phyloP scores from a whole-genome alignment of 1,284 basidiomycete species.

The Gastroboletus turbinatus region DNA sequence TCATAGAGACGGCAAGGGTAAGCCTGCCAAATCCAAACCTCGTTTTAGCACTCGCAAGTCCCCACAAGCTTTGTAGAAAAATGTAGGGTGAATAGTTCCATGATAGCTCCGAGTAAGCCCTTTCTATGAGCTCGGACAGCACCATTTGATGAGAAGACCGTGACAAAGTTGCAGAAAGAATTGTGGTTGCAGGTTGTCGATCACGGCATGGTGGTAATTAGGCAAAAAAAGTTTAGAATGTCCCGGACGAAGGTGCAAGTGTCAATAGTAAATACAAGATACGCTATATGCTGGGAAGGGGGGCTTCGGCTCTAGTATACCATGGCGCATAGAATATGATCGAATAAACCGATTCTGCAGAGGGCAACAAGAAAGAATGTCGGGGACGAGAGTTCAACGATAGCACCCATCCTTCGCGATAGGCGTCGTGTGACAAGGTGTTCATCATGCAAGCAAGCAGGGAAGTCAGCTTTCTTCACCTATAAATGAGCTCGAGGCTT shows the following conservation, averaged over 20 bases:
- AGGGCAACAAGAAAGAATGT: conserved; percentile 7
- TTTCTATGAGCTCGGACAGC: conserved; percentile 8
- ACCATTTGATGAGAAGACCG: conserved; percentile 7
- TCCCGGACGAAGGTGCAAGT: neutral
- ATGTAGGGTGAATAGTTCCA: neutral
- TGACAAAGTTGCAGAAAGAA: neutral
- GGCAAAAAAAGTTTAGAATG: neutral
- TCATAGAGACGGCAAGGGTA: conserved; percentile 13
- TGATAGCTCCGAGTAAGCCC: neutral
- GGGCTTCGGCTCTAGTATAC: neutral
- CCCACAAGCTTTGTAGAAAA: conserved; percentile 6
- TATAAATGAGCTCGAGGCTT: conserved; percentile 1
- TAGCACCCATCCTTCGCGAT: neutral
- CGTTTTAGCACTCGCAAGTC: neutral
- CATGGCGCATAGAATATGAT: conserved; percentile 6
- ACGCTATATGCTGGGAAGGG: conserved; percentile 5
- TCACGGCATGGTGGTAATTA: neutral
- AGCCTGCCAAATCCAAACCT: conserved; percentile 10
- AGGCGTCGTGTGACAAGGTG: neutral
- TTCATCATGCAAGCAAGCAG: neutral
- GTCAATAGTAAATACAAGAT: conserved; percentile 11
- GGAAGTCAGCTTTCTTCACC: conserved; percentile 5
- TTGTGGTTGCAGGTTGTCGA: neutral
- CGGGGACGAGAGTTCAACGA: neutral
- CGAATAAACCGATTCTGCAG: conserved; percentile 7